Conservation (phyloP, 2,329 filamentous ascomycete genomes). For the Xylaria arbuscula region DNA sequence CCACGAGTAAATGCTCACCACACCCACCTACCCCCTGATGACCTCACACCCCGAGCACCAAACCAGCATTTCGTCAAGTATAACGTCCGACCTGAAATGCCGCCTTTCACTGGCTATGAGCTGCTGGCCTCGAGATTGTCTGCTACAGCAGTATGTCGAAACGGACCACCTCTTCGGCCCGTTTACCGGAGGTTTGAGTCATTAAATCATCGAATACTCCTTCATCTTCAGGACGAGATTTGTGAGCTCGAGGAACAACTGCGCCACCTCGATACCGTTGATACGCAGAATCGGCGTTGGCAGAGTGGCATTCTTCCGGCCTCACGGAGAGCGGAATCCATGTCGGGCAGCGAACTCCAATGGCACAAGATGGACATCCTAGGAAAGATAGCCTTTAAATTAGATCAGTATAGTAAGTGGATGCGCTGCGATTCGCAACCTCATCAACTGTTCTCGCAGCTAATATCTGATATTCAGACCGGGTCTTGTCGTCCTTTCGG, state of each 20-base stretch:
- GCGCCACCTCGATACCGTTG: conserved; percentile 70
- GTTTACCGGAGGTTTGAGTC: conserved; percentile 86
- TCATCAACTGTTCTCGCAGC: not conserved
- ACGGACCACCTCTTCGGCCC: conserved; percentile 56
- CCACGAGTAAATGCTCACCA: conserved; percentile 54
- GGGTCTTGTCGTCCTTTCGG: conserved; percentile 69
- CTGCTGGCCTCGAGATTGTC: conserved; percentile 68
- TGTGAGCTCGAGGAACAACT: conserved; percentile 83
- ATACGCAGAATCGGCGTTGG: conserved; percentile 60
- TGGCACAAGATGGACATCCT: conserved; percentile 70
- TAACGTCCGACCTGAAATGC: conserved; percentile 55
- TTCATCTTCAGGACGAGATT: conserved; percentile 88
- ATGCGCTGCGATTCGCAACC: not conserved
- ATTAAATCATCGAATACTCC: conserved; percentile 82
- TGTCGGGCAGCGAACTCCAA: conserved; percentile 66
- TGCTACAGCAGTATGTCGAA: conserved; percentile 44
- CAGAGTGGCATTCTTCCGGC: conserved; percentile 63
- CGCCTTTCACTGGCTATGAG: conserved; percentile 69
- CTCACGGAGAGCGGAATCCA: conserved; percentile 67
- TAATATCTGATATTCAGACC: conserved; percentile 55
- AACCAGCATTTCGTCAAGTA: conserved; percentile 50
- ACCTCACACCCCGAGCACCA: conserved; percentile 53
- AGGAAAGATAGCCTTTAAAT: conserved; percentile 71
- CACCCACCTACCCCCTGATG: conserved; percentile 52
- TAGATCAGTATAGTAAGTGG: conserved; percentile 73